Evolutionary conservation across 1,284 basidiomycete genomes (phyloP), one percentile per base, ranked within the genome.

Genomic region (Xerocomus nothofagi): DNA sequence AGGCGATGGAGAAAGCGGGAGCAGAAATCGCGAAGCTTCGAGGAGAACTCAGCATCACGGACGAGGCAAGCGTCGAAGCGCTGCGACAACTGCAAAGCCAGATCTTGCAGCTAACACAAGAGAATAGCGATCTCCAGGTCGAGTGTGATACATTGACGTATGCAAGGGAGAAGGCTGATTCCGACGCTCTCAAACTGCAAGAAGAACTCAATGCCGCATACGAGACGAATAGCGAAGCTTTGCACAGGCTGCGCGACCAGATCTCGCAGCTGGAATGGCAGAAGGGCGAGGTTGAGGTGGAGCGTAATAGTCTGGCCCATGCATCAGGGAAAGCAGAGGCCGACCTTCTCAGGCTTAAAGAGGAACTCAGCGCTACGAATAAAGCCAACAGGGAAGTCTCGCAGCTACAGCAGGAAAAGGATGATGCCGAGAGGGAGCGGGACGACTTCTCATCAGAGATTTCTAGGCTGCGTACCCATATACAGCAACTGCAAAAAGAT

Each of bases 401-500:
- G 12, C 53, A 53, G 26, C 20, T 61, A 6, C 46, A 45, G 15
- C 58, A 10, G 21, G 48, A 41, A 8, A 59, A 42, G 23, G 12
- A 10, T 1, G 43, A 58, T 17, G 1, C 44, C 5, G 39, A 47
- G 39, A 17, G 11, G 9, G 60, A 63, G 23, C 62, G 58, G n/a
- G 51, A 51, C n/a, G 43, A 52, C 12, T 69, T 88, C 47, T 76
- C 79, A 49, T 79, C 81, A 12, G 87, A 92, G 61, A 68, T 87
- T 9, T 80, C 83, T 47, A 71, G 75, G 33, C 68, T 93, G 40
- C 77, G 84, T 48, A 70, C 73, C 43, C 83, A 88, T 55, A 74
- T 91, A 10, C 82, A 86, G 39, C 76, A 79, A 24, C 67, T 95
- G 47, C 83, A 91, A 65, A 79, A 86, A 52, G 85, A 90, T 63